Evolutionary conservation across 2,329 filamentous ascomycete species (phyloP), one percentile per base, ranked within the genome.

Genomic region (Sarocladiaceae sp.): DNA sequence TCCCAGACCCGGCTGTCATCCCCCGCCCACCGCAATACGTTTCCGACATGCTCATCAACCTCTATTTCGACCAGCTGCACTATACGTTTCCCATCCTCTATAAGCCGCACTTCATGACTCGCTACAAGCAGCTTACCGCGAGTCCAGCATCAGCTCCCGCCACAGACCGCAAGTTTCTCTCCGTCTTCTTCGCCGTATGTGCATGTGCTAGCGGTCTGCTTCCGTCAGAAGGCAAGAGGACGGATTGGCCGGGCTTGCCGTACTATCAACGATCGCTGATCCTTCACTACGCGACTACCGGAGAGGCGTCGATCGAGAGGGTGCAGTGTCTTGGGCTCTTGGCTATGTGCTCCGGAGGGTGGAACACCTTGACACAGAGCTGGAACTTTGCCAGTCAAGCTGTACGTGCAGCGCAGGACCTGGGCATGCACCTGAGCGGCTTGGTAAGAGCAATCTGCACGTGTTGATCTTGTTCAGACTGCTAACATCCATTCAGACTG

Each of bases 31-130:
- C 57, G 4, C 50, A 55, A 29, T 59, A 59, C 29, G 43, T 58
- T 15, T 50, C 56, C 1, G 56, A 60, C 43, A 42, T 58, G 15
- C 51, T 59, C 15, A 46, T 56, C n/a, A 48, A 48, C 6, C 45
- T 58, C 18, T 59, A 56, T 33, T 58, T 58, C 33, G 56, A 58
- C 42, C 50, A 57, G 35, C 49, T 59, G 5, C 55, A 59, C 47
- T 56, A 54, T 42, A 57, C 55, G 0, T 58, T 58, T 27, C 57
- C 57, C 1, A 49, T 59, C 7, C 12, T 58, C 1, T 56, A 52
- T 47, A 53, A 52, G 33, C 57, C 53, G 2, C 51, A 55, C 12
- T 59, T 58, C 18, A 55, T 58, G 51, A 33, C 44, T 11, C 45
- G 49, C 10, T 59, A 57, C 29, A 44, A 39, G 9, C 44, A 50